A percentile compares a stretch with the other conserved stretches of the same genome.
Conservation (phyloP, 73 alveolate genomes). For the Paramecium tetraurelia region DNA sequence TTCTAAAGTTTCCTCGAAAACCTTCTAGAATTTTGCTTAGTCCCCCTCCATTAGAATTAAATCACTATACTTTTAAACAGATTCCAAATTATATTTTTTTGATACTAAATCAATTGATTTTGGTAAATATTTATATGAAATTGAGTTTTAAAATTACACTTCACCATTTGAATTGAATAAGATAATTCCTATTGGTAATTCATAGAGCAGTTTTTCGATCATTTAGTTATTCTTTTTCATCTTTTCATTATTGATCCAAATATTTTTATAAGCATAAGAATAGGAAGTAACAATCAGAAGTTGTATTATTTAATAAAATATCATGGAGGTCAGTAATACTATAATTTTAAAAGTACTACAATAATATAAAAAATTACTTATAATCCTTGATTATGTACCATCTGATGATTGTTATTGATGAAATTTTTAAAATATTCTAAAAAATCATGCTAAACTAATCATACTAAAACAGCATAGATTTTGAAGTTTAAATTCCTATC, state of each 20-base stretch:
- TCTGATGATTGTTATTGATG: not conserved
- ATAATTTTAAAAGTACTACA: not conserved
- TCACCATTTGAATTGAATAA: not conserved
- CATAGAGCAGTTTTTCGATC: slow-evolving; percentile 3
- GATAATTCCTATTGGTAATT: slow-evolving; percentile 10
- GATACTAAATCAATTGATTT: not conserved
- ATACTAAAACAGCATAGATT: slow-evolving; percentile 6
- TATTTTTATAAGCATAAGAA: not conserved
- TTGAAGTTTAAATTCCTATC: not conserved
- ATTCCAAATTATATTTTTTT: not conserved
- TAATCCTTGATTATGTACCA: not conserved
- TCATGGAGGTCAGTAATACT: not conserved
- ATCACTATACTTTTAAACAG: not conserved
- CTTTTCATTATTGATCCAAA: not conserved
- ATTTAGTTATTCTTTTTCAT: not conserved
- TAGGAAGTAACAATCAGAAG: not conserved
- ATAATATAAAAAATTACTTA: not conserved
- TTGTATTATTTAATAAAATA: not conserved
- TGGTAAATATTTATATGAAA: not conserved
- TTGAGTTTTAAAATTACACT: not conserved
- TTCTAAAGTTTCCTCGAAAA: not conserved
- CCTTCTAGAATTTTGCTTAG: not conserved
- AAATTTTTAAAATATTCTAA: not conserved
- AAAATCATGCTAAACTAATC: not conserved
- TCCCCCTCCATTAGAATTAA: not conserved